These are phyloP conservation scores for Mallotus nudiflorus DNA, from an alignment of 345 rosid genomes.

Conservation along the genomic window DNA sequence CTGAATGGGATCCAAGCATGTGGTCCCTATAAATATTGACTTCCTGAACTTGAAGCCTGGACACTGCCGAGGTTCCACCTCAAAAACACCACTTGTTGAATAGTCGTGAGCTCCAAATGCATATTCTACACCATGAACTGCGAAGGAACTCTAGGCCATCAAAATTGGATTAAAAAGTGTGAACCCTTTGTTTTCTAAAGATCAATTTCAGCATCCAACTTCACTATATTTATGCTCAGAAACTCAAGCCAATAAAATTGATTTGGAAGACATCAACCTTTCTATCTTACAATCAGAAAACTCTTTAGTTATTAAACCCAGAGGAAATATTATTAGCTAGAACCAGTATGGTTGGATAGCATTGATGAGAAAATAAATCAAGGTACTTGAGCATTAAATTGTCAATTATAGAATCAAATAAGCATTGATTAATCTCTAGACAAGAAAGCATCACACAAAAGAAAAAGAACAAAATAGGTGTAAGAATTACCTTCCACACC, in stretches of 20 bases:
- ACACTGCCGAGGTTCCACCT: constrained; percentile 36
- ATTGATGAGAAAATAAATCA: neutral
- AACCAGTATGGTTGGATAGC: neutral
- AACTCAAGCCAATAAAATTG: neutral
- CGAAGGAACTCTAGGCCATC: constrained; percentile 11
- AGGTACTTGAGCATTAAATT: neutral
- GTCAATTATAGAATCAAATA: constrained; percentile 1
- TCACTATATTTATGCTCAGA: neutral
- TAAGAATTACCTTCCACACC: constrained; percentile 30
- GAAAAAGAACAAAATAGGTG: neutral
- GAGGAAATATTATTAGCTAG: no score
- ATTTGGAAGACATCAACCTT: neutral
- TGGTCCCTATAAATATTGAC: constrained; percentile 64
- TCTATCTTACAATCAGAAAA: neutral
- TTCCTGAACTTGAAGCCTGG: constrained; percentile 36
- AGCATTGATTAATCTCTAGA: neutral
- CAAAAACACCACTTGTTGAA: constrained; percentile 26
- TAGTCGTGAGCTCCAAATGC: constrained; percentile 39
- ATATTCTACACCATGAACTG: constrained; percentile 37
- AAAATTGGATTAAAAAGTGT: neutral
- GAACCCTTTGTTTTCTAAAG: neutral
- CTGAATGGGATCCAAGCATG: constrained; percentile 74
- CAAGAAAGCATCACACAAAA: neutral
- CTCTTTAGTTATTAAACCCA: no score
- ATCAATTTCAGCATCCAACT: neutral